Evolutionary conservation across 2,329 filamentous ascomycete species (phyloP), one percentile per base, ranked within the genome.

Genomic region (Thelonectria rubi): DNA sequence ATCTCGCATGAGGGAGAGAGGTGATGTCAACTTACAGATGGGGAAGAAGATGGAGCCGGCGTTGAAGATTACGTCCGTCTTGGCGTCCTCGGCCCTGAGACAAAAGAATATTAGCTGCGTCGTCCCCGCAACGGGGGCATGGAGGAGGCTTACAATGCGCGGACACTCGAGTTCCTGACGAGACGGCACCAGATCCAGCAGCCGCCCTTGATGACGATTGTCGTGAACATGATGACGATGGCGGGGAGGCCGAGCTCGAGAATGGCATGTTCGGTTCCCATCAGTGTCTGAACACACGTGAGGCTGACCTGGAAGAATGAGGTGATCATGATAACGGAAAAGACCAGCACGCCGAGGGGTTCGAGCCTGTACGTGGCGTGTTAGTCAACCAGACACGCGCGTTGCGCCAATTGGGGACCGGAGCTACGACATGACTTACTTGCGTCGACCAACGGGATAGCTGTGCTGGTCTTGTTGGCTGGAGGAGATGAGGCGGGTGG

Each of bases 131-230:
- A 48, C 45, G 39, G 14, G 21, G 52, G 34, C 18, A 17, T 51
- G 48, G 49, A 60, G n/a, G 3, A 20, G 18, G 79, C 83, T 74
- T 75, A 85, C 67, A 97, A 80, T 1, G 93, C 92, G 74, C 94
- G 92, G 5, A 97, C 93, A 64, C 89, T 92, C 2, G 91, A 93
- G 75, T 96, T 97, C 68, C 88, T 92, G 66, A 97, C 91, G 34
- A 95, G 76, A 7, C 93, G 90, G 74, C 92, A 97, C 91, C 91
- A 97, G 40, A 96, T 73, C 91, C 92, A 97, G 77, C 91, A 94
- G 10, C 86, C 78, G 18, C 91, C 87, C 75, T 97, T 97, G 76
- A 97, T 89, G 45, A 94, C 76, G 40, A 97, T 91, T 0, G 93
- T 97, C 40, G 85, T 81, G 5, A 89, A 78, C 93, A 97, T 96